Evolutionary conservation across 257 asterid species (phyloP), one percentile per base, ranked within the genome.

Genomic region (Misopates orontium): DNA sequence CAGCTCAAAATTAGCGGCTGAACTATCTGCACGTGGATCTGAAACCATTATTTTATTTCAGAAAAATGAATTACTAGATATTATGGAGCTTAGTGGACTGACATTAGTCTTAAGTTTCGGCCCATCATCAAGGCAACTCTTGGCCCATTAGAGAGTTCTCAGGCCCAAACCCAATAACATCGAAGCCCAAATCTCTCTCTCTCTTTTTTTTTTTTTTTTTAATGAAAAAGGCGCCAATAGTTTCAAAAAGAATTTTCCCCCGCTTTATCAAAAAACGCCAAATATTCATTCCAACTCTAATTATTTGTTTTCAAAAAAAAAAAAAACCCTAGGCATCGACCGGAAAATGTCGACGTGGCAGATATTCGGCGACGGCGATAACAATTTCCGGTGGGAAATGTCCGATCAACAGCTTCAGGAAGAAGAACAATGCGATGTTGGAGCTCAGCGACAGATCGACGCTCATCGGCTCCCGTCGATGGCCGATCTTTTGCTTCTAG

Each of bases 401-500:
- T 55, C 82, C 41, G 81, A 80, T 31, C 75, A 71, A 41, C 73
- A 72, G 65, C 78, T 68, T 12, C 68, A 54, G 23, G 44, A 22
- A 31, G 78, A 66, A 22, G 77, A 73, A 59, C 31, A 78, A 4
- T 50, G 53, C 67, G 68, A 68, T 28, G 56, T 67, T 69, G 76
- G 41, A 66, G 57, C 75, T 68, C 82, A 61, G 11, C 68, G 53
- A 17, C 75, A 62, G 54, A 54, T 63, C 10, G 77, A 56, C 40
- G 24, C 81, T 62, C 74, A 61, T 52, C 91, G 81, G 66, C 86
- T 94, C 52, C 97, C 97, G 62, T 88, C 97, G 36, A 86, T 94
- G 90, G 66, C 84, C 58, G 97, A 94, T 75, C 85, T 94, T 57
- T 80, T 94, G 78, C 88, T 85, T 69, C 84, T 84, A 78, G 99